Conservation (phyloP, 1,284 basidiomycete species). For the Pisolithus thermaeus region DNA sequence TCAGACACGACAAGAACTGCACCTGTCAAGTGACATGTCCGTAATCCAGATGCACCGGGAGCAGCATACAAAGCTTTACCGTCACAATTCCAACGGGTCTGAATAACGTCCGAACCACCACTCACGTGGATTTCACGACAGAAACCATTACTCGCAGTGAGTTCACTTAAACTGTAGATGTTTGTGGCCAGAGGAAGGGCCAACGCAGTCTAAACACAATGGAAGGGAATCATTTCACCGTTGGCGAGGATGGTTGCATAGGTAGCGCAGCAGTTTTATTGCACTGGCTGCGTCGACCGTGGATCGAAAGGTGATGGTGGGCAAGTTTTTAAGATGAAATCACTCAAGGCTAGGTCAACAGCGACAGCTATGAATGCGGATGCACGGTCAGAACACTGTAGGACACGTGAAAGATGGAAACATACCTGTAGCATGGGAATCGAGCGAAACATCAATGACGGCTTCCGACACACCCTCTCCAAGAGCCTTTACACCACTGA, state of each 20-base stretch:
- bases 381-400: background rate
- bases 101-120: slow-evolving; percentile 53
- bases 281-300: slow-evolving; percentile 39
- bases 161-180: slow-evolving; percentile 76
- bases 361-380: slow-evolving; percentile 56
- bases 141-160: slow-evolving; percentile 62
- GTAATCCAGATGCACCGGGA: too few species aligned
- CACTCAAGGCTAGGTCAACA: slow-evolving; percentile 66
- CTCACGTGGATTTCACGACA: slow-evolving; percentile 51
- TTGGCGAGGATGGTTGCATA: too few species aligned
- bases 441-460: slow-evolving; percentile 51
- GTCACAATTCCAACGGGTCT: slow-evolving; percentile 71
- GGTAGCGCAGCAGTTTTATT: too few species aligned
- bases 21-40: too few species aligned
- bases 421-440: slow-evolving; percentile 71
- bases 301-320: slow-evolving; percentile 57
- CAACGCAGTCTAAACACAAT: slow-evolving; percentile 47
- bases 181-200: slow-evolving; percentile 62
- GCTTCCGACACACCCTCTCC: slow-evolving; percentile 54
- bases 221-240: background rate
- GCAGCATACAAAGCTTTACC: too few species aligned
- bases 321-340: slow-evolving; percentile 71
- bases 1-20: too few species aligned
- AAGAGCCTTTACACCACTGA: slow-evolving; percentile 52
- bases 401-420: background rate